Evolutionary conservation across 208 protist species (phyloP).

Genomic region (Leishmania amazonensis): DNA sequence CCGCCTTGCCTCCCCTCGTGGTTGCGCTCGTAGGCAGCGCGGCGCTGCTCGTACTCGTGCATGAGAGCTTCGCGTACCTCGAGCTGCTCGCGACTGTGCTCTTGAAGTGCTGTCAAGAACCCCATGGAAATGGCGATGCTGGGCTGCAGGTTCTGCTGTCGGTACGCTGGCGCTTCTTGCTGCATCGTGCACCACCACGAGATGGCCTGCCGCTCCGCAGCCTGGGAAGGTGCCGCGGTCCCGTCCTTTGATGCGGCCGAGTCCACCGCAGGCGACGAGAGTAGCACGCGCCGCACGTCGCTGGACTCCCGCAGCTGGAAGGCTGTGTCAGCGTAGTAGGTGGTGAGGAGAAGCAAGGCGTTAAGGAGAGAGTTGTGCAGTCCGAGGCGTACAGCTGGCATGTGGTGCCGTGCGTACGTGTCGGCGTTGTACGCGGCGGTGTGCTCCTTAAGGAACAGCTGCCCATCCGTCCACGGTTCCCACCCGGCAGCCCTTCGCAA

Average conservation of each 20-base stretch:
- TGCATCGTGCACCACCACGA: constrained; percentile 15
- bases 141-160: constrained; percentile 22
- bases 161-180: constrained; percentile 11
- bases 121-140: constrained; percentile 30
- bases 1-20: constrained; percentile 9
- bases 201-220: neutral
- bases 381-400: constrained; percentile 32
- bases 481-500: constrained; percentile 39
- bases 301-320: constrained; percentile 31
- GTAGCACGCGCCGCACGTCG: constrained; percentile 19
- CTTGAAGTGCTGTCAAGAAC: constrained; percentile 44
- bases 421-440: constrained; percentile 35
- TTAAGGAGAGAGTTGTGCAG: constrained; percentile 56
- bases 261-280: neutral
- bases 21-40: constrained; percentile 12
- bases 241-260: neutral
- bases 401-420: constrained; percentile 47
- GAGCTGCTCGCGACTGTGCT: constrained; percentile 35
- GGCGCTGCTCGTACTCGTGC: constrained; percentile 43
- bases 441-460: constrained; percentile 43
- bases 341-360: constrained; percentile 39
- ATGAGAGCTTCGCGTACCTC: constrained; percentile 27
- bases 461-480: constrained; percentile 51
- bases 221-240: neutral
- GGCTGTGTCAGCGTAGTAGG: constrained; percentile 1